phyloP scores from a whole-genome alignment of 176 grass and related monocot genomes.

The Aechmea fasciata region DNA sequence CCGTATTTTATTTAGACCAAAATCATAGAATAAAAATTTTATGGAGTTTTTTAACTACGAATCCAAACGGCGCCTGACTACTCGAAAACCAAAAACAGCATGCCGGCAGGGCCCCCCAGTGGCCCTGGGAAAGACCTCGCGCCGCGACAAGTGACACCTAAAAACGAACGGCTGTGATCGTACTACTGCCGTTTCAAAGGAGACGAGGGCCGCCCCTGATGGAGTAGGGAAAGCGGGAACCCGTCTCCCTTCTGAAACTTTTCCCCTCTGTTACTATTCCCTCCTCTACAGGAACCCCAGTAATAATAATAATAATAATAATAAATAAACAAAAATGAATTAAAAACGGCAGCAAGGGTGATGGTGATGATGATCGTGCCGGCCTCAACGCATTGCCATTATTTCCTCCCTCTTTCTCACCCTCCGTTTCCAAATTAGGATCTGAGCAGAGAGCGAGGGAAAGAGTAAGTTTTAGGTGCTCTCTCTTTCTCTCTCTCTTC shows the following conservation, averaged over 20 bases:
- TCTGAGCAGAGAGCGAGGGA: background rate
- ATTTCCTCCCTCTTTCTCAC: slow-evolving; percentile 2
- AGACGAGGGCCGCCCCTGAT: background rate
- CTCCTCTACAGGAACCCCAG: no score
- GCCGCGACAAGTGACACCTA: no score
- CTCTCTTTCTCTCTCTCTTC: background rate
- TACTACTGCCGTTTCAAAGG: background rate
- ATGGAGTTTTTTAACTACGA: no score
- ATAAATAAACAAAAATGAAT: background rate
- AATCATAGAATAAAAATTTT: no score
- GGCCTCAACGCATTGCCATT: slow-evolving; percentile 14
- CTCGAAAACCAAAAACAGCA: no score
- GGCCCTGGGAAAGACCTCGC: no score
- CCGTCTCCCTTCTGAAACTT: background rate
- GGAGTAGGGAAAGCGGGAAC: background rate
- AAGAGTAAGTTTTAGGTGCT: background rate
- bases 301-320: background rate
- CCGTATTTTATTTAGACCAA: no score
- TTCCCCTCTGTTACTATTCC: background rate
- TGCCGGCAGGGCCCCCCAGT: no score
- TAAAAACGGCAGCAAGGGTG: background rate
- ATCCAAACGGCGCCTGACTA: no score
- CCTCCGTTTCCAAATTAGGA: background rate
- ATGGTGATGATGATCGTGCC: background rate
- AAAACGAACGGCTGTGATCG: background rate